These are phyloP conservation scores for Lachancea sp. DNA, from an alignment of 805 yeast species.

Conservation along the genomic window DNA sequence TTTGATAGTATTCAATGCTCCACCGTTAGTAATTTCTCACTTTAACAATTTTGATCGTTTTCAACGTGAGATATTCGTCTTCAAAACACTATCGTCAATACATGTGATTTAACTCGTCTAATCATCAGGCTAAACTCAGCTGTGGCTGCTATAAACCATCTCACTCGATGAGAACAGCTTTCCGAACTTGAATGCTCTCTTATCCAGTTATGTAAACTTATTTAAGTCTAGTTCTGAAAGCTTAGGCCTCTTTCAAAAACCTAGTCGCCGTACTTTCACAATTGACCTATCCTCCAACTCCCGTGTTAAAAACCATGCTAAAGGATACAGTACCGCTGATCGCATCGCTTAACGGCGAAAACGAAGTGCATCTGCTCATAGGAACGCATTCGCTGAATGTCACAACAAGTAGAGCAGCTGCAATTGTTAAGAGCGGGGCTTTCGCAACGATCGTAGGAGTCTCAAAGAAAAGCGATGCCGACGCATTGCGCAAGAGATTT, in stretches of 20 bases:
- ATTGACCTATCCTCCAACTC: too few species aligned
- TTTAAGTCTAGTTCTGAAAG: too few species aligned
- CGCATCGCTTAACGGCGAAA: constrained; percentile 40
- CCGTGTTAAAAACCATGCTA: background rate
- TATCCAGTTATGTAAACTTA: too few species aligned
- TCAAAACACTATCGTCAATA: background rate
- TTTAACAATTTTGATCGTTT: background rate
- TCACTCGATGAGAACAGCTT: too few species aligned
- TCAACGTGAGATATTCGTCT: background rate
- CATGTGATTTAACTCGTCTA: background rate
- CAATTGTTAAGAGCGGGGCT: constrained; percentile 51
- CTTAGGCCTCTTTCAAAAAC: too few species aligned
- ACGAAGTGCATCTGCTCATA: constrained; percentile 51
- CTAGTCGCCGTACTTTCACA: too few species aligned
- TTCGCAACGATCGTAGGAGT: constrained; percentile 41
- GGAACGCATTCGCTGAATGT: constrained; percentile 35
- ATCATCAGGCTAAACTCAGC: background rate
- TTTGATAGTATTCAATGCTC: too few species aligned
- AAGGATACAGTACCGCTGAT: constrained; percentile 27
- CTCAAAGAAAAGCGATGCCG: constrained; percentile 22
- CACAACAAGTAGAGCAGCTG: constrained; percentile 41
- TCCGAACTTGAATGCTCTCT: too few species aligned
- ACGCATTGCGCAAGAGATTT: constrained; percentile 17
- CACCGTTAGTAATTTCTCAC: too few species aligned
- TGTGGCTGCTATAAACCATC: background rate